Base-by-base conservation (phyloP, 2,329 filamentous ascomycete genomes). In the Setomelanomma holmii region DNA sequence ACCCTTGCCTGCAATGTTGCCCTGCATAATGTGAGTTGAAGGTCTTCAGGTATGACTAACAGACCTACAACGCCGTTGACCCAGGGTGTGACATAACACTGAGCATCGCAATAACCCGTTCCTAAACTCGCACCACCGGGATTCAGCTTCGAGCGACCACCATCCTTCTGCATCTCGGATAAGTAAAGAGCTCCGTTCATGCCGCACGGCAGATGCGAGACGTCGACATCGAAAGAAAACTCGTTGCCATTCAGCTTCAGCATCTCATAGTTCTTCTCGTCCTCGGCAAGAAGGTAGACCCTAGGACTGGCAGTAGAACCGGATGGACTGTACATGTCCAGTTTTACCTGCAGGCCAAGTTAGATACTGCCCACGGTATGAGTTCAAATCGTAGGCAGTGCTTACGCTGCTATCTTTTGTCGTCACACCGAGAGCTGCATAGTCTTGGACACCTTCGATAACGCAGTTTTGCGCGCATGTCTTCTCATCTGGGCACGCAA, bases 171-270 rank as follows among this genome's bases (percentile, higher is more conserved):
- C 74, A 76, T 76, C 58, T 76, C 74, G 14, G 68, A 71, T 7
- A 76, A 62, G 44, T 76, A 76, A 5, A 76, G 49, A 43, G 74
- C 74, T 35, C 74, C 73, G 45, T 76, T 76, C 71, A 76, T 76
- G 22, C 74, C 74, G 56, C 75, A 76, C 4, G 73, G 74, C n/a
- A 76, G 61, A 58, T 72, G 75, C 4, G 74, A 76, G 2, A 71
- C 84, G 68, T 90, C 88, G 21, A 89, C 87, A 49, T 89, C 87
- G 56, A 90, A 89, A 48, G 86, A 87, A 75, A 90, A 86, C 73
- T 90, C 88, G 67, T 87, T 82, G 74, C 85, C 85, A 47, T 86
- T 78, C 51, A 89, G 78, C 53, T 84, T 80, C 76, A 89, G 86
- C 68, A 83, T 81, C 76, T 89, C 76, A 74, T 90, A 90, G 53